Evolutionary conservation across 257 asterid species (phyloP).

Genomic region (Vinca minor): DNA sequence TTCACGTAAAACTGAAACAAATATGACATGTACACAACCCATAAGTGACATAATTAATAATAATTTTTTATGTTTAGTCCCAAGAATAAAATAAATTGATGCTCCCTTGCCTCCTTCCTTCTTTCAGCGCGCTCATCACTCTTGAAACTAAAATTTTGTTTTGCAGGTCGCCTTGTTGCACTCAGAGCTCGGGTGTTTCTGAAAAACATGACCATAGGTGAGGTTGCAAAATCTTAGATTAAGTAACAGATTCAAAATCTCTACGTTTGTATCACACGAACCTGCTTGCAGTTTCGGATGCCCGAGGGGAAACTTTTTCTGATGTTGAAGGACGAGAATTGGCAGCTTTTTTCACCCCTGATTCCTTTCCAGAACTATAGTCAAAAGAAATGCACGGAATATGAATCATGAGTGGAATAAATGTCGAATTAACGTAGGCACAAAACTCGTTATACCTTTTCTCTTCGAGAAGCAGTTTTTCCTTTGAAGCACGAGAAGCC

Average conservation of each 20-base stretch:
- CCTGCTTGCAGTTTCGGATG: slow-evolving; percentile 43
- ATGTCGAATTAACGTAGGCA: neutral
- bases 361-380: slow-evolving; percentile 28
- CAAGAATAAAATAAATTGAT: neutral
- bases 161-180: slow-evolving; percentile 24
- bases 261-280: slow-evolving; percentile 14
- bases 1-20: slow-evolving; percentile 19
- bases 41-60: no score
- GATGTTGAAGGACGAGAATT: slow-evolving; percentile 23
- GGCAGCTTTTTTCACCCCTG: slow-evolving; percentile 19
- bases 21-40: neutral
- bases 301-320: slow-evolving; percentile 25
- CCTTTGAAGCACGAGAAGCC: slow-evolving; percentile 29
- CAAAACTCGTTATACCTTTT: slow-evolving; percentile 40
- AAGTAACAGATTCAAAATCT: neutral
- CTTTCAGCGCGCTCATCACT: slow-evolving; percentile 44
- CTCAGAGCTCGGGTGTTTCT: slow-evolving; percentile 31
- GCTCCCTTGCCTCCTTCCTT: slow-evolving; percentile 52
- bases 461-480: slow-evolving; percentile 22
- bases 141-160: slow-evolving; percentile 36
- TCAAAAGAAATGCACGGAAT: slow-evolving; percentile 5
- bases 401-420: neutral
- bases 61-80: neutral
- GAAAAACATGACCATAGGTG: slow-evolving; percentile 7
- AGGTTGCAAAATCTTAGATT: no score